Base-by-base conservation (phyloP, 2,329 filamentous ascomycete species). In the Clarireedia paspali region DNA sequence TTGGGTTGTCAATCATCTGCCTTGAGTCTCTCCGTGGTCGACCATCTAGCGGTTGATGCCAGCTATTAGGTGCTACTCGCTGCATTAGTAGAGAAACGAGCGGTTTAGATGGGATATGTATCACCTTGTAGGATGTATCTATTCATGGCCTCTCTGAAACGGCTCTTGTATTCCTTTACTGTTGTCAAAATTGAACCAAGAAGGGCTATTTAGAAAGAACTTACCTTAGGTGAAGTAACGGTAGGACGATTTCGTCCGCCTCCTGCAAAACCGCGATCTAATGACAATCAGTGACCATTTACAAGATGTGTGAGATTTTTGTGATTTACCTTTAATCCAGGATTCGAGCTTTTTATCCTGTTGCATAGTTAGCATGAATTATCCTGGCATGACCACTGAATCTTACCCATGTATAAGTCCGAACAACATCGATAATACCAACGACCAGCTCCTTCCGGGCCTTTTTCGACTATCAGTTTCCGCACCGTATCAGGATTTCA, bases 381-480 rank as follows among this genome's bases (percentile, higher is more conserved):
- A 34, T 12, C 2, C 10, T 14, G 1, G 9, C 14, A 14, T 34
- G 30, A 34, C 9, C 5, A 34, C 10, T 34, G 30, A 12, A 12
- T 34, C 30, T 34, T 34, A 34, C 94, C 91, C 94, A 99, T 0
- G 94, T 99, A 70, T 97, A 99, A 0, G 94, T 99, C 55, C 94
- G 84, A 63, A 99, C 97, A 70, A 94, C 97, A 70, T 99, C 92
- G 62, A 99, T 97, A 66, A 99, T 97, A 4, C 94, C 94, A 2
- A 99, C 91, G 14, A 97, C 90, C 14, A 99, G 82, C 72, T 99
- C 92, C 66, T 92, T 91, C 60, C 84, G 82, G 39, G 80, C 79
- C 61, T 66, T 38, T 12, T 45, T 15, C 17, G 17, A 50, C 60
- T 27, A 59, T 20, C 23, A 47, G 24, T 40, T 7, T 12, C 14